phyloP scores from a whole-genome alignment of 352 stramenopile genomes.

The Phytophthora agathidicida region DNA sequence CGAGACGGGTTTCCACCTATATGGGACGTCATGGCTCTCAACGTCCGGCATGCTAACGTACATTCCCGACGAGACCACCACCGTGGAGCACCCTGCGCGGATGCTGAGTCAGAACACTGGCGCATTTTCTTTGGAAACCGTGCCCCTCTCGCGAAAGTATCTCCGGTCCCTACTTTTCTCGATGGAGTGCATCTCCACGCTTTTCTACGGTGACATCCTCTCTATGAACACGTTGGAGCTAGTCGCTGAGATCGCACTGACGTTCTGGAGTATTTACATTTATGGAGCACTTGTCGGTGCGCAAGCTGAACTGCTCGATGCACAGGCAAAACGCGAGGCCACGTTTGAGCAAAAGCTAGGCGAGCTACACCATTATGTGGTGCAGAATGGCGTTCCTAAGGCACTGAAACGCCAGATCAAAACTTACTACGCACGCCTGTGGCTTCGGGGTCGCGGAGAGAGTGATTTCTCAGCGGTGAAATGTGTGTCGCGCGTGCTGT shows the following conservation, averaged over 20 bases:
- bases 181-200: slow-evolving; percentile 67
- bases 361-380: slow-evolving; percentile 72
- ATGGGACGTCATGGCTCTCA: slow-evolving; percentile 46
- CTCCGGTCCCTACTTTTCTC: slow-evolving; percentile 69
- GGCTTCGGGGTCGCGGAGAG: slow-evolving; percentile 50
- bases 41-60: slow-evolving; percentile 59
- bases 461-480: slow-evolving; percentile 55
- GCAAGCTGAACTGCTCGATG: slow-evolving; percentile 56
- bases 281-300: slow-evolving; percentile 68
- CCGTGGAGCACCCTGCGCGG: slow-evolving; percentile 1
- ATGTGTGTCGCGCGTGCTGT: slow-evolving; percentile 50
- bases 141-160: slow-evolving; percentile 67
- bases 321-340: slow-evolving; percentile 48
- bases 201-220: slow-evolving; percentile 76
- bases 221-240: slow-evolving; percentile 74
- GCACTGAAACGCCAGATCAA: slow-evolving; percentile 72
- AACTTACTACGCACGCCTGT: slow-evolving; percentile 70
- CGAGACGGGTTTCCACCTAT: slow-evolving; percentile 47
- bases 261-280: slow-evolving; percentile 74
- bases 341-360: slow-evolving; percentile 68
- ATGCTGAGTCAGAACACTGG: slow-evolving; percentile 10
- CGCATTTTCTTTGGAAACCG: slow-evolving; percentile 12
- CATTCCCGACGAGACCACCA: slow-evolving; percentile 9
- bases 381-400: slow-evolving; percentile 72
- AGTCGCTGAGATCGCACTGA: slow-evolving; percentile 56